Percentiles rank a stretch among this genome's conserved stretches.
These are phyloP conservation scores for Calonectria crousiana DNA, from an alignment of 2,329 filamentous ascomycete species.

Conservation along the genomic window DNA sequence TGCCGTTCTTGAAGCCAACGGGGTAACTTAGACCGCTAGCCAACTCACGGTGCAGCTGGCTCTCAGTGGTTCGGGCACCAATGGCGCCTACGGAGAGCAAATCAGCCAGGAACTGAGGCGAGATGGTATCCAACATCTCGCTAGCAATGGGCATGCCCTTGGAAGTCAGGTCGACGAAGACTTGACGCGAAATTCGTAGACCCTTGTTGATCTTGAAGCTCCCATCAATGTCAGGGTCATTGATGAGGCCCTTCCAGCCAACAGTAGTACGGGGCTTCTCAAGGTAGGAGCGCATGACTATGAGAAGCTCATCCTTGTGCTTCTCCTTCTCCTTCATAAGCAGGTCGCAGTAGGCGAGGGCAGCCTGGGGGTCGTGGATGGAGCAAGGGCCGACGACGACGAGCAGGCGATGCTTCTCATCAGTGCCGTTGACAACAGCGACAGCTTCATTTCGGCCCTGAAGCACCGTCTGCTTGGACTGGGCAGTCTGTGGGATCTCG, in stretches of 20 bases:
- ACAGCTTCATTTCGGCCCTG: slow-evolving; percentile 73
- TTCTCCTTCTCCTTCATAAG: slow-evolving; percentile 86
- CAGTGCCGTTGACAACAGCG: slow-evolving; percentile 76
- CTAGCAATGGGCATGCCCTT: slow-evolving; percentile 96
- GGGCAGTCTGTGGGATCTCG: slow-evolving; percentile 78
- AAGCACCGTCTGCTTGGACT: slow-evolving; percentile 71
- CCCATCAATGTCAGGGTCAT: slow-evolving; percentile 98
- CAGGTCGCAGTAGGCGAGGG: slow-evolving; percentile 91
- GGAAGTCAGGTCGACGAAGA: slow-evolving; percentile 92
- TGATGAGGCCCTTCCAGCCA: slow-evolving; percentile 98
- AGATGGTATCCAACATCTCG: slow-evolving; percentile 99
- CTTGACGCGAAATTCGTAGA: slow-evolving; percentile 83
- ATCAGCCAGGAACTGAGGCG: slow-evolving; percentile 95
- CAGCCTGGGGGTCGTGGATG: slow-evolving; percentile 93
- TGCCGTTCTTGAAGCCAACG: slow-evolving; percentile 99
- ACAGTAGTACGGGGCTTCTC: slow-evolving; percentile 99
- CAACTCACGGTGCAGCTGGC: slow-evolving; percentile 93
- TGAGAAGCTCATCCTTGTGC: slow-evolving; percentile 88
- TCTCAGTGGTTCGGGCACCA: slow-evolving; percentile 96
- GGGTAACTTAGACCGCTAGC: slow-evolving; percentile 96
- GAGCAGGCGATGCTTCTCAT: slow-evolving; percentile 70
- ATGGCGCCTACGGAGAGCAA: slow-evolving; percentile 92
- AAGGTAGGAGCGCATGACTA: slow-evolving; percentile 98
- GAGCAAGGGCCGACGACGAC: slow-evolving; percentile 96
- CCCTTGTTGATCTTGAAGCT: slow-evolving; percentile 99